phyloP scores from a whole-genome alignment of 495 filamentous ascomycete genomes.

The Penicillium goetzii region DNA sequence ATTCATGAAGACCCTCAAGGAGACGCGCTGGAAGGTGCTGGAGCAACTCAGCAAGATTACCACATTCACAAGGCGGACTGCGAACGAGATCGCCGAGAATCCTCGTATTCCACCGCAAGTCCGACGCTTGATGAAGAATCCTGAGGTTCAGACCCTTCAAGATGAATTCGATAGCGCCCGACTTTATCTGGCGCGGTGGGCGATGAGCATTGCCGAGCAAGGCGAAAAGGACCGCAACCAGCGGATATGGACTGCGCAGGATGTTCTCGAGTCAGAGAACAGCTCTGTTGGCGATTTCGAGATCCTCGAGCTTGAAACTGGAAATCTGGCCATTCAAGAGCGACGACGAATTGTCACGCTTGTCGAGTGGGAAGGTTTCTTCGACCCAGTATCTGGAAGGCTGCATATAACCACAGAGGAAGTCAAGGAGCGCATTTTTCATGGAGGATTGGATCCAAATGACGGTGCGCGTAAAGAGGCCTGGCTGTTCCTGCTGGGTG shows the following conservation, averaged over 20 bases:
- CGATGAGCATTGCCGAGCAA: slow-evolving; percentile 97
- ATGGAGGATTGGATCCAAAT: slow-evolving; percentile 86
- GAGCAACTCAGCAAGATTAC: slow-evolving; percentile 96
- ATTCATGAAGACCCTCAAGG: slow-evolving; percentile 90
- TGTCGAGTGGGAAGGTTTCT: slow-evolving; percentile 86
- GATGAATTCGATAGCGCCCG: slow-evolving; percentile 97
- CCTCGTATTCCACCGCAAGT: slow-evolving; percentile 86
- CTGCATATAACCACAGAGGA: slow-evolving; percentile 82
- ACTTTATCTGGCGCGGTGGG: slow-evolving; percentile 93
- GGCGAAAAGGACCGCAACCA: slow-evolving; percentile 82
- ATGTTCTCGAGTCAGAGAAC: slow-evolving; percentile 91
- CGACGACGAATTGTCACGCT: slow-evolving; percentile 75
- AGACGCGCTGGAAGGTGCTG: slow-evolving; percentile 92
- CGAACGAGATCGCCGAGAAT: slow-evolving; percentile 88
- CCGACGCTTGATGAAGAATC: slow-evolving; percentile 80
- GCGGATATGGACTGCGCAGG: slow-evolving; percentile 89
- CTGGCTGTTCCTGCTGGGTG: slow-evolving; percentile 91
- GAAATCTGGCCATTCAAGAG: slow-evolving; percentile 69
- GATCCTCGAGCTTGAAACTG: slow-evolving; percentile 80
- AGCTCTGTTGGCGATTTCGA: slow-evolving; percentile 95
- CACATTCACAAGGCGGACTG: slow-evolving; percentile 88
- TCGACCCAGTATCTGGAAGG: slow-evolving; percentile 72
- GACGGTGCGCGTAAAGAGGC: slow-evolving; percentile 94
- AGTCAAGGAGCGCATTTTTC: slow-evolving; percentile 94
- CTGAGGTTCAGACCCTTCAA: slow-evolving; percentile 91